phyloP scores from a whole-genome alignment of 805 yeast species.

The Yamadazyma nakazawae region DNA sequence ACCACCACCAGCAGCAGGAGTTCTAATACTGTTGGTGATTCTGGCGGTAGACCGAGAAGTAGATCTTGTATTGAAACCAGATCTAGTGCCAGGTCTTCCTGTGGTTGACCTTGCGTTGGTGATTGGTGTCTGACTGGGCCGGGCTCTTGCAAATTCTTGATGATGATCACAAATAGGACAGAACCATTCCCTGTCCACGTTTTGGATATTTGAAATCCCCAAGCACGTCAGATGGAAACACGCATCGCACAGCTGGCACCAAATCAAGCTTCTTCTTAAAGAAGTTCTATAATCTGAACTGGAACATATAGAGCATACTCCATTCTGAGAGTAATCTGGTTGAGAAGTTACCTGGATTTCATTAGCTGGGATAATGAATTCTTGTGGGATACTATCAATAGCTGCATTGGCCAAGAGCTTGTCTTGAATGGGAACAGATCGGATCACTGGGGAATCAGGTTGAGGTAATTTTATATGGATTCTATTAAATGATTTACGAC shows the following conservation, averaged over 20 bases:
- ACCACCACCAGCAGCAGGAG: neutral
- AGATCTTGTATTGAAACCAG: neutral
- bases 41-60: neutral
- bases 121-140: neutral
- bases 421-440: slow-evolving; percentile 25
- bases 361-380: slow-evolving; percentile 26
- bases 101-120: no score
- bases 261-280: slow-evolving; percentile 17
- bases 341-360: neutral
- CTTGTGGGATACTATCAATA: slow-evolving; percentile 35
- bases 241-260: slow-evolving; percentile 35
- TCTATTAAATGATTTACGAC: slow-evolving; percentile 46
- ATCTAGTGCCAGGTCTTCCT: neutral
- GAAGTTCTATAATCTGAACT: slow-evolving; percentile 29
- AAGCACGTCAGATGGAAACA: slow-evolving; percentile 41
- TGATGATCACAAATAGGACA: slow-evolving; percentile 51
- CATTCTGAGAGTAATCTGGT: slow-evolving; percentile 1
- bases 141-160: slow-evolving; percentile 25
- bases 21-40: neutral
- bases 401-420: slow-evolving; percentile 32
- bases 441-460: slow-evolving; percentile 10
- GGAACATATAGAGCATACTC: slow-evolving; percentile 25
- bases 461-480: slow-evolving; percentile 18
- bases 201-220: slow-evolving; percentile 18
- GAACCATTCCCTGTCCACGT: slow-evolving; percentile 29